Base-by-base conservation (phyloP, 345 rosid genomes). In the Aethionema arabicum region DNA sequence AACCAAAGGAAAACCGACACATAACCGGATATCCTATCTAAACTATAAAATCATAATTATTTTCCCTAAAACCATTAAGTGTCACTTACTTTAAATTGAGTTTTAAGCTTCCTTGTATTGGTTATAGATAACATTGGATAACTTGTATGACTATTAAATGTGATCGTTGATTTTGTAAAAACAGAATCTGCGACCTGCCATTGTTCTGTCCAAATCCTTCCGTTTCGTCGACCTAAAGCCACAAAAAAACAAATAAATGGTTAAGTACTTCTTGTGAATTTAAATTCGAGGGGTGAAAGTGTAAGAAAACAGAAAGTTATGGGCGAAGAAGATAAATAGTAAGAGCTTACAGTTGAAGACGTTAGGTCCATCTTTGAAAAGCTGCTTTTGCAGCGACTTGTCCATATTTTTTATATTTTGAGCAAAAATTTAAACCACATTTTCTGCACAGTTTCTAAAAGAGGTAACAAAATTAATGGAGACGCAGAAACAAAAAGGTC, bases 281-380 rank as follows among this genome's bases (percentile, higher is more conserved):
- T 43, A 14, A 43, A 33, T 14, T 3, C n/a, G 12, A 13, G n/a
- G 43, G 36, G 7, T 32, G 32, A 13, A 42, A 58, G 30, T 30
- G 46, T 50, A 36, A 51, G 47, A 41, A 41, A 60, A 50, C 50
- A 36, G 32, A 58, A 42, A 44, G 6, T 11, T 4, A 15, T 8
- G 8, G 21, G 39, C 27, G 27, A 43, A 31, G 32, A 49, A 49
- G 35, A 9, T 31, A 38, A 44, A 43, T 21, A 32, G 56, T 35
- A 6, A 38, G 51, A 70, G 68, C 79, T 80, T 85, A 80, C 87
- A 68, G 6, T 52, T 42, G 56, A 72, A 56, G 48, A 40, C 63
- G 35, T 39, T 64, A 49, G 57, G 3, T 57, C 63, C 67, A 11
- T 15, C 52, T 60, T 41, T 68, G 50, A 66, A 56, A 21, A 71